Conservation (phyloP, 2,329 filamentous ascomycete species). For the Canariomyces notabilis region DNA sequence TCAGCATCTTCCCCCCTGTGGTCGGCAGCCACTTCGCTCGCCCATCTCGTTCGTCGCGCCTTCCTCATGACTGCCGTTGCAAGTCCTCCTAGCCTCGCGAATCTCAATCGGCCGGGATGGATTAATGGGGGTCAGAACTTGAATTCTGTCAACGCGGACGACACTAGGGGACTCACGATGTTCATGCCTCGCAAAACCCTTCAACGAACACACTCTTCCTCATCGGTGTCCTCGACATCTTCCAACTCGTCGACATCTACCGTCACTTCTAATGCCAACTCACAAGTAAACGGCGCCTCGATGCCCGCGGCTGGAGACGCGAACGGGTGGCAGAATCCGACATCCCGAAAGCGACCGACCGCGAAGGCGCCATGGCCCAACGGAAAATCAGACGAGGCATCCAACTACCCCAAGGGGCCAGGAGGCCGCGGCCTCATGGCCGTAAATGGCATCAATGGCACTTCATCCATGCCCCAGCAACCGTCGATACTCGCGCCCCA, state of each 20-base stretch:
- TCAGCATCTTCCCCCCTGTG: slow-evolving; percentile 9
- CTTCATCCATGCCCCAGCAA: slow-evolving; percentile 34
- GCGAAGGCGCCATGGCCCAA: slow-evolving; percentile 47
- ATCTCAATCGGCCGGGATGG: slow-evolving; percentile 62
- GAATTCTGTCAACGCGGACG: slow-evolving; percentile 73
- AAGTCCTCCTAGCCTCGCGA: slow-evolving; percentile 58
- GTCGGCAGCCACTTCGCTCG: slow-evolving; percentile 20
- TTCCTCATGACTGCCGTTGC: slow-evolving; percentile 64
- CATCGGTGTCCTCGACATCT: slow-evolving; percentile 67
- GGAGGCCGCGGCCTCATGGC: slow-evolving; percentile 35
- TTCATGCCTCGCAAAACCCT: slow-evolving; percentile 84
- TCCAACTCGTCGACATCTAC: slow-evolving; percentile 59
- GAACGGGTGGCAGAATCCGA: slow-evolving; percentile 47
- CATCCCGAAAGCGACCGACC: slow-evolving; percentile 48
- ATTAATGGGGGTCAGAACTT: slow-evolving; percentile 50
- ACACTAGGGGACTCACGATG: slow-evolving; percentile 67
- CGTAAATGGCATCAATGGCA: slow-evolving; percentile 42
- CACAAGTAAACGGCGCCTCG: slow-evolving; percentile 56
- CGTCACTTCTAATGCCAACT: slow-evolving; percentile 53
- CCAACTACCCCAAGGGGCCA: slow-evolving; percentile 43
- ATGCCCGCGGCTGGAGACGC: slow-evolving; percentile 43
- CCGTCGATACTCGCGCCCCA: slow-evolving; percentile 36
- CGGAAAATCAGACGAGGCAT: slow-evolving; percentile 42
- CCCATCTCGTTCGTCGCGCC: slow-evolving; percentile 19
- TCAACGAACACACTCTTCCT: slow-evolving; percentile 85